These are phyloP conservation scores for Solanum paucissectum DNA, from an alignment of 257 asterid species.

Conservation along the genomic window DNA sequence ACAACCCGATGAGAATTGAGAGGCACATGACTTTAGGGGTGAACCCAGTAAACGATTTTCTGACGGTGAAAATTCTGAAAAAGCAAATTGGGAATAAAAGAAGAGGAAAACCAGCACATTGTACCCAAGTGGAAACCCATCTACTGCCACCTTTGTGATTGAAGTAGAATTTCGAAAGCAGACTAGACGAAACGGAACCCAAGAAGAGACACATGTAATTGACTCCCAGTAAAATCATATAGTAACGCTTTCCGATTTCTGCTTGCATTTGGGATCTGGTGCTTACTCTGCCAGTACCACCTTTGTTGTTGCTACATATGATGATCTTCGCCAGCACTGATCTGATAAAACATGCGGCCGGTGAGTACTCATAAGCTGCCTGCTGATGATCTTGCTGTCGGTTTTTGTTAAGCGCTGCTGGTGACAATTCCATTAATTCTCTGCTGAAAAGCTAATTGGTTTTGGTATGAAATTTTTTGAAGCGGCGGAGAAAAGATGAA, in stretches of 20 bases:
- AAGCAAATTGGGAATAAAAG: slow-evolving; percentile 33
- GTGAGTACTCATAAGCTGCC: background rate
- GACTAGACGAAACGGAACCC: slow-evolving; percentile 47
- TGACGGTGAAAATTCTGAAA: slow-evolving; percentile 21
- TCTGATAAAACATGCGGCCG: background rate
- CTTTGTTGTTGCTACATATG: background rate
- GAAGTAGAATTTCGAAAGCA: slow-evolving; percentile 60
- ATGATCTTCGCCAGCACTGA: background rate
- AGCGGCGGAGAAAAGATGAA: slow-evolving; percentile 4
- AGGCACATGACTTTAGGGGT: slow-evolving; percentile 2
- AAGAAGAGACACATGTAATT: slow-evolving; percentile 34
- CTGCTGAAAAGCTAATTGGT: background rate
- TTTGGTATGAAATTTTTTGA: background rate
- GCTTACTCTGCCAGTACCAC: background rate
- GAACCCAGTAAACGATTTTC: slow-evolving; percentile 43
- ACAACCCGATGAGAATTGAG: slow-evolving; percentile 31
- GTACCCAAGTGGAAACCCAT: slow-evolving; percentile 77
- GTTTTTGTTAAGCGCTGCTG: background rate
- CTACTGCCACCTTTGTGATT: slow-evolving; percentile 57
- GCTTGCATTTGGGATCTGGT: background rate
- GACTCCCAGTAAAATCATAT: slow-evolving; percentile 24
- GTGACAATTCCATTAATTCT: background rate
- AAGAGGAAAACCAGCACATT: slow-evolving; percentile 69
- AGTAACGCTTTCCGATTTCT: slow-evolving; percentile 9
- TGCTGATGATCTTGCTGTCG: background rate